Base-by-base conservation (phyloP, 2,329 filamentous ascomycete species). In the Aspergillus pseudotamarii region DNA sequence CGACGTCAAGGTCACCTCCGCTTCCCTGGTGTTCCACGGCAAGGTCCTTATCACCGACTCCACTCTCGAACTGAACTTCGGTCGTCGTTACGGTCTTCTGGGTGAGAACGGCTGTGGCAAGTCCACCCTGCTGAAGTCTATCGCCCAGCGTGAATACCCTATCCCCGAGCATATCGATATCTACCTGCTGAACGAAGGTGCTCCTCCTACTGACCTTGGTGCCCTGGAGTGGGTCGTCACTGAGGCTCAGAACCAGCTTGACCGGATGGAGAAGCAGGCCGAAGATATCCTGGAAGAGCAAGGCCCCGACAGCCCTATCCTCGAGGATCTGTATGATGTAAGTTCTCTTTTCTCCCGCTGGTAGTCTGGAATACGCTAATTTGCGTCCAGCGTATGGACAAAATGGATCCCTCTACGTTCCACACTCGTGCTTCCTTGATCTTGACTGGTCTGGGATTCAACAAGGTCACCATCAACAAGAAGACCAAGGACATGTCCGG, bases 401-500 rank as follows among this genome's bases (percentile, higher is more conserved):
- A 89, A 81, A 97, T 99, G 94, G 96, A 99, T 75, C 95, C 95
- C 55, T 96, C 93, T 43, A 99, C 96, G 58, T 99, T 99, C 83
- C 85, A 93, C 76, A 97, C 94, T 66, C 93, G 95, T 77, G 95
- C 95, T 65, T 97, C 94, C 61, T 89, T 97, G 70, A 99, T 99
- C 78, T 82, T 99, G 72, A 99, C 95, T 61, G 95, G 95, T 93
- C 91, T 99, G 64, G 95, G 95, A 70, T 99, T 99, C 89, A 97
- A 99, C 89, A 98, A 98, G 86, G 83, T 82, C 72, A 99, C 96
- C 61, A 98, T 99, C 77, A 85, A 96, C 81, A 99, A 99, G 88
- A 97, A 96, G 89, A 99, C 96, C 74, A 99, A 98, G 88, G 96
- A 99, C 80, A 99, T 99, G 96, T 99, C 95, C 70, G 95, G 95